A percentile compares a stretch with the other conserved stretches of the same genome.
phyloP scores from a whole-genome alignment of 1,284 basidiomycete species.

The Apiotrichum domesticum region DNA sequence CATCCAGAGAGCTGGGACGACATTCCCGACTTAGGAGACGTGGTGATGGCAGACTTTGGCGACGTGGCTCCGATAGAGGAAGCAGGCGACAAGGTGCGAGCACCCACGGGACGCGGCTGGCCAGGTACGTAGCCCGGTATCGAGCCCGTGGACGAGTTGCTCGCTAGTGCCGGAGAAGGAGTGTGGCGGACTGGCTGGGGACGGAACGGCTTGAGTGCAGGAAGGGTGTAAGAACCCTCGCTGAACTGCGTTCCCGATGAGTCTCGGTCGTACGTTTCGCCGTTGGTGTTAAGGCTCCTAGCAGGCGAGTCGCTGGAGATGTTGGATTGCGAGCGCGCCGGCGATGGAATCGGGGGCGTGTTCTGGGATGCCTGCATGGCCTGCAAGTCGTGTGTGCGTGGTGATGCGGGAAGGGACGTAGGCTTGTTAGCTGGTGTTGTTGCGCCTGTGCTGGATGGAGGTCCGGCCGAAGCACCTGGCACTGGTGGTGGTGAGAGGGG shows the following conservation, averaged over 20 bases:
- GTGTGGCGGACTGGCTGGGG: conserved; percentile 31
- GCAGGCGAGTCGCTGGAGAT: neutral
- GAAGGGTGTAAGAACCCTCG: conserved; percentile 3
- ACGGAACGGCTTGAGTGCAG: conserved; percentile 32
- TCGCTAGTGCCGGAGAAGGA: conserved; percentile 14
- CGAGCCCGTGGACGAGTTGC: neutral
- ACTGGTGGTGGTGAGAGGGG: conserved; percentile 25
- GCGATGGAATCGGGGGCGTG: neutral
- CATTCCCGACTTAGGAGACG: too few relatives aligned
- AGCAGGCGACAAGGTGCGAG: conserved; percentile 6
- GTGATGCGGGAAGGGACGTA: conserved; percentile 26
- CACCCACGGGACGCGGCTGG: conserved; percentile 38
- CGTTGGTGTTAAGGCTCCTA: neutral
- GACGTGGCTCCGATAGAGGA: conserved; percentile 3
- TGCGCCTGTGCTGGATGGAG: neutral
- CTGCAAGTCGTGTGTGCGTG: conserved; percentile 25
- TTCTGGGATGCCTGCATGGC: conserved; percentile 10
- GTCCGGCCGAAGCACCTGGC: neutral
- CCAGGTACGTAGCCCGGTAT: conserved; percentile 36
- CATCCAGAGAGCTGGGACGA: too few relatives aligned
- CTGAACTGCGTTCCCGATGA: neutral
- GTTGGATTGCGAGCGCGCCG: neutral
- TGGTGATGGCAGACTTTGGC: neutral
- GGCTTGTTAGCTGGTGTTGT: neutral
- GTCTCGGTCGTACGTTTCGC: neutral